A percentile compares a stretch with the other conserved stretches of the same genome.
Evolutionary conservation across 192 early-diverging fungal genomes (phyloP).

Genomic region (Phlyctochytrium bullatum): DNA sequence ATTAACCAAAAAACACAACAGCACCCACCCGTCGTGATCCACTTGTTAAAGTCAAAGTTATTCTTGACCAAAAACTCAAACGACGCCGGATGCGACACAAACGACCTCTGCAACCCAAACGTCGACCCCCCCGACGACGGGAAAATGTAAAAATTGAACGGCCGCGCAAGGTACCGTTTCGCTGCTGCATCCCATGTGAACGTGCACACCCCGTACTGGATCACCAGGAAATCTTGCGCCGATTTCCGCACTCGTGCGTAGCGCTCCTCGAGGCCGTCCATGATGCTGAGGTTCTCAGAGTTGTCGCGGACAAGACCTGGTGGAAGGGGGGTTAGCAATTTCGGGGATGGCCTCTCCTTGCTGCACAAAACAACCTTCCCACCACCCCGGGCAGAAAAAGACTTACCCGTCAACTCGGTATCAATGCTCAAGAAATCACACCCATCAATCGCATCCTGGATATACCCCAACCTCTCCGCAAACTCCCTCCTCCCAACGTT

Average conservation of each 20-base stretch:
- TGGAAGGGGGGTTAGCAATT: too few relatives aligned
- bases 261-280: constrained; percentile 55
- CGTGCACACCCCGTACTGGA: constrained; percentile 82
- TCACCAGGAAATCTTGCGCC: constrained; percentile 53
- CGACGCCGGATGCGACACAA: constrained; percentile 49
- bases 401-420: constrained; percentile 75
- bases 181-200: constrained; percentile 62
- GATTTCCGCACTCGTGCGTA: constrained; percentile 54
- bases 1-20: background rate
- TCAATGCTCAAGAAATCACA: constrained; percentile 79
- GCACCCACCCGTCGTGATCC: constrained; percentile 50
- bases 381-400: background rate
- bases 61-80: constrained; percentile 74
- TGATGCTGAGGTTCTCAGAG: constrained; percentile 31
- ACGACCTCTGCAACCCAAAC: constrained; percentile 53
- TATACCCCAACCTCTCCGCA: constrained; percentile 50
- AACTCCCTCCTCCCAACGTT: constrained; percentile 68
- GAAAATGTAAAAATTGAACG: constrained; percentile 92
- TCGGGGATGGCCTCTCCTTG: too few relatives aligned
- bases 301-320: constrained; percentile 33
- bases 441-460: constrained; percentile 62
- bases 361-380: background rate
- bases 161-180: constrained; percentile 65
- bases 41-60: constrained; percentile 90
- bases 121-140: constrained; percentile 47